Evolutionary conservation across 2,329 filamentous ascomycete genomes (phyloP).

Genomic region (Diaporthe ilicicola): DNA sequence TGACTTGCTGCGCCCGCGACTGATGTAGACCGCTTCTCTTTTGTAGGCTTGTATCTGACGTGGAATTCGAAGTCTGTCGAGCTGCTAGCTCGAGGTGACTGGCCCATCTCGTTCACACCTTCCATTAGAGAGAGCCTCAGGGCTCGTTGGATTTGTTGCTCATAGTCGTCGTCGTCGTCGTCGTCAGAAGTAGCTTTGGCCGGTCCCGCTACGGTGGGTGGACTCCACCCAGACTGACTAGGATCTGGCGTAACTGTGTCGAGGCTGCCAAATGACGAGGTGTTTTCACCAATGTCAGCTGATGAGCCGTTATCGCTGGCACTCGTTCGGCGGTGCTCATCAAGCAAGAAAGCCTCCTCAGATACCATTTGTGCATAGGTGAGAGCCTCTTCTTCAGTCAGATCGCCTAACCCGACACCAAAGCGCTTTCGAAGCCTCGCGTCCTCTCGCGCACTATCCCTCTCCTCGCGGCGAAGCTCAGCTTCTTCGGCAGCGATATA

Average conservation of each 20-base stretch:
- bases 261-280: conserved; percentile 51
- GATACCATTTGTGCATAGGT: conserved; percentile 73
- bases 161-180: conserved; percentile 65
- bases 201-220: conserved; percentile 39
- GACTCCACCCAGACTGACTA: conserved; percentile 54
- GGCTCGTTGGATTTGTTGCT: conserved; percentile 69
- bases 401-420: conserved; percentile 77
- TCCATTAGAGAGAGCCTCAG: conserved; percentile 70
- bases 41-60: conserved; percentile 56
- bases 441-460: conserved; percentile 71
- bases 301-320: conserved; percentile 60
- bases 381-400: conserved; percentile 72
- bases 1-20: conserved; percentile 46
- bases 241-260: conserved; percentile 65
- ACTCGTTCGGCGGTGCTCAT: conserved; percentile 64
- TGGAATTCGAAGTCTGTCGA: conserved; percentile 61
- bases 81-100: conserved; percentile 55
- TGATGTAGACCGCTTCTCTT: conserved; percentile 47
- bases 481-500: conserved; percentile 88
- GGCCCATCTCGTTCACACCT: conserved; percentile 55
- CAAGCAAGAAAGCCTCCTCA: conserved; percentile 64
- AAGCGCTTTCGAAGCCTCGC: conserved; percentile 80
- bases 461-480: conserved; percentile 79
- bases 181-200: conserved; percentile 42
- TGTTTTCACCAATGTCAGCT: conserved; percentile 55